phyloP scores from a whole-genome alignment of 1,284 basidiomycete genomes.

The Trichosporon coremiiforme region DNA sequence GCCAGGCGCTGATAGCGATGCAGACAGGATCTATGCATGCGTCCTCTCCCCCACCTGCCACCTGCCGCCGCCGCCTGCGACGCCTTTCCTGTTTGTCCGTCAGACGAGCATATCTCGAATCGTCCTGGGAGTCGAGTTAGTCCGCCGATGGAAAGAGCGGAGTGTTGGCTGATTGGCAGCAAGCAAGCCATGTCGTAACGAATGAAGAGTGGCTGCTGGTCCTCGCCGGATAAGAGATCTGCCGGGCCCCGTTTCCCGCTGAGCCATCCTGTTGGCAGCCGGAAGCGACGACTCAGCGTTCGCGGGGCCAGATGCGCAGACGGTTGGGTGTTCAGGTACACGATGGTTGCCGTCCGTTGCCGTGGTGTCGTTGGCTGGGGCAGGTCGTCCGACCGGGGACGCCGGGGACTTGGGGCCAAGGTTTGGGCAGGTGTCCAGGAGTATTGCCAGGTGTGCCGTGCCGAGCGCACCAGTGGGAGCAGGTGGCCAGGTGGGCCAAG shows the following conservation, averaged over 20 bases:
- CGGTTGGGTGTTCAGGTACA: background rate
- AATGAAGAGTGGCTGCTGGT: background rate
- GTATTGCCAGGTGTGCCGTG: background rate
- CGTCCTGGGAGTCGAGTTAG: constrained; percentile 1
- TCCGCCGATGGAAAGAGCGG: background rate
- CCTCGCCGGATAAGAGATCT: background rate
- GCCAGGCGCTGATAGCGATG: background rate
- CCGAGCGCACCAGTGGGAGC: background rate
- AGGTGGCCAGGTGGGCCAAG: constrained; percentile 6
- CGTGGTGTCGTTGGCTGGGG: background rate
- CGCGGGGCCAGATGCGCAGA: too few species aligned
- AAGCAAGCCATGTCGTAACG: background rate
- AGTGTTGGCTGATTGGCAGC: background rate
- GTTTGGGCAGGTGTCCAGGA: background rate
- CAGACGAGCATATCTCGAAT: background rate
- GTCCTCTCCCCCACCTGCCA: background rate
- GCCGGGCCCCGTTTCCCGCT: background rate
- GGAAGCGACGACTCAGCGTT: background rate
- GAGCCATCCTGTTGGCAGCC: background rate
- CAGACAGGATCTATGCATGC: constrained; percentile 5
- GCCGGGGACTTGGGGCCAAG: background rate
- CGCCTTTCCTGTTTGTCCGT: background rate
- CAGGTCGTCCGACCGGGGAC: background rate
- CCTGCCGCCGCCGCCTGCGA: background rate
- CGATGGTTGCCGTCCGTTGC: background rate